phyloP scores from a whole-genome alignment of 805 yeast species.

The Metschnikowia reukaufii region DNA sequence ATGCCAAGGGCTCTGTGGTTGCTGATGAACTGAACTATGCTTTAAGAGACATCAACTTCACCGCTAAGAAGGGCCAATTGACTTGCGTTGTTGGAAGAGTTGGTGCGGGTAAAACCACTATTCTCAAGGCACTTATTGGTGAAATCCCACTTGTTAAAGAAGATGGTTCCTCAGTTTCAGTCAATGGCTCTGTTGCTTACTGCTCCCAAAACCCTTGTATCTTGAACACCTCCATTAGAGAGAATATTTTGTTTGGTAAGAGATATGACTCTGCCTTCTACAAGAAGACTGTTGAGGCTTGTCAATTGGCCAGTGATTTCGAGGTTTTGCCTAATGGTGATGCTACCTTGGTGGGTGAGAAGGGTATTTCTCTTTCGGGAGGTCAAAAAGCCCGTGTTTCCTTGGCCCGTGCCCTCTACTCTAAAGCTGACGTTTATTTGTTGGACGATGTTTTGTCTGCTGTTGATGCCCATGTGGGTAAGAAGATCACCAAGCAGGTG shows the following conservation, averaged over 20 bases:
- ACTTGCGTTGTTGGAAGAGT: constrained; percentile 66
- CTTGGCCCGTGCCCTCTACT: constrained; percentile 67
- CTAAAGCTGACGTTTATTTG: constrained; percentile 56
- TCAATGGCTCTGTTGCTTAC: constrained; percentile 52
- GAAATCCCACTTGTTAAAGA: constrained; percentile 32
- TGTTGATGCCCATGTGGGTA: constrained; percentile 71
- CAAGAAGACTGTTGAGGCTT: constrained; percentile 45
- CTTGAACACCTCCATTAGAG: constrained; percentile 49
- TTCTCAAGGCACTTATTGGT: constrained; percentile 55
- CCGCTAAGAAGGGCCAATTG: constrained; percentile 52
- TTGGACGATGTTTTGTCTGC: constrained; percentile 70
- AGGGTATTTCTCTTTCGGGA: constrained; percentile 60
- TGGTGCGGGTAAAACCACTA: constrained; percentile 66
- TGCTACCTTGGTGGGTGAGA: constrained; percentile 57
- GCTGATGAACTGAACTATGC: constrained; percentile 47
- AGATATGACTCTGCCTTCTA: constrained; percentile 44
- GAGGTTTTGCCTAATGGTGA: constrained; percentile 53
- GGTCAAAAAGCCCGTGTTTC: constrained; percentile 66
- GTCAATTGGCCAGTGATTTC: constrained; percentile 50
- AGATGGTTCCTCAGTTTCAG: constrained; percentile 13
- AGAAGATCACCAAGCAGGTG: constrained; percentile 51
- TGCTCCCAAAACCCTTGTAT: constrained; percentile 63
- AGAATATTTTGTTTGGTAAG: constrained; percentile 53
- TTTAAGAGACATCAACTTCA: constrained; percentile 47
- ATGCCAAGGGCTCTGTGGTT: constrained; percentile 20